These are phyloP conservation scores for Artomyces pyxidatus DNA, from an alignment of 768 basidiomycete genomes.

Conservation along the genomic window DNA sequence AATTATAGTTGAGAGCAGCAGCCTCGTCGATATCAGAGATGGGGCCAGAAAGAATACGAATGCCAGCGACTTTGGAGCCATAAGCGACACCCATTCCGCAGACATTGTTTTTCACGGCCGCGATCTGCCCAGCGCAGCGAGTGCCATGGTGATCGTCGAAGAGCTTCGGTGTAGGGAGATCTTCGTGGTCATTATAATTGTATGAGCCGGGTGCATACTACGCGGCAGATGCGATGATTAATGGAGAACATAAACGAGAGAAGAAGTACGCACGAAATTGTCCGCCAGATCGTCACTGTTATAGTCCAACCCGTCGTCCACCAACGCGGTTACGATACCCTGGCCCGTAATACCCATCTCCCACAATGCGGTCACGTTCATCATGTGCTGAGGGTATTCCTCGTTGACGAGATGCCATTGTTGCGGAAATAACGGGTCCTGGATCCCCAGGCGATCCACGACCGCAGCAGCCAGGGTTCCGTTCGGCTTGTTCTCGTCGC, in stretches of 20 bases:
- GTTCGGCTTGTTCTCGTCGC: constrained; percentile 16
- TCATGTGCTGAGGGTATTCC: constrained; percentile 67
- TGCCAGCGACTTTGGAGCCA: constrained; percentile 82
- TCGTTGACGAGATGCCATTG: constrained; percentile 98
- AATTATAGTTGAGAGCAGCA: constrained; percentile 88
- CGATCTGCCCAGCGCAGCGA: constrained; percentile 94
- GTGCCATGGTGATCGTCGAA: constrained; percentile 95
- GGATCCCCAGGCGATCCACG: constrained; percentile 55
- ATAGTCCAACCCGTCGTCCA: constrained; percentile 95
- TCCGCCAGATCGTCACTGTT: constrained; percentile 75
- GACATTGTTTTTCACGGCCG: constrained; percentile 84
- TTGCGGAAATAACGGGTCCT: constrained; percentile 71
- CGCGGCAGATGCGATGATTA: neutral
- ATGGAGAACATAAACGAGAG: neutral
- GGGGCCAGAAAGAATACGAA: constrained; percentile 90
- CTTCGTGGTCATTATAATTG: constrained; percentile 92
- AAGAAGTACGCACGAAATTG: constrained; percentile 72
- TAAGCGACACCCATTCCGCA: constrained; percentile 96
- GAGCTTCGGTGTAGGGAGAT: constrained; percentile 80
- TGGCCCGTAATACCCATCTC: constrained; percentile 82
- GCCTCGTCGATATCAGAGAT: constrained; percentile 97
- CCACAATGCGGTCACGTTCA: constrained; percentile 95
- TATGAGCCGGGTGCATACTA: constrained; percentile 85
- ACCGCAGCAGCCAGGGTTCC: constrained; percentile 36
- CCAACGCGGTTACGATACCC: constrained; percentile 79